Percentiles rank a stretch among this genome's conserved stretches.
Conservation (phyloP, 2,329 filamentous ascomycete species). For the Xylaria sp. region DNA sequence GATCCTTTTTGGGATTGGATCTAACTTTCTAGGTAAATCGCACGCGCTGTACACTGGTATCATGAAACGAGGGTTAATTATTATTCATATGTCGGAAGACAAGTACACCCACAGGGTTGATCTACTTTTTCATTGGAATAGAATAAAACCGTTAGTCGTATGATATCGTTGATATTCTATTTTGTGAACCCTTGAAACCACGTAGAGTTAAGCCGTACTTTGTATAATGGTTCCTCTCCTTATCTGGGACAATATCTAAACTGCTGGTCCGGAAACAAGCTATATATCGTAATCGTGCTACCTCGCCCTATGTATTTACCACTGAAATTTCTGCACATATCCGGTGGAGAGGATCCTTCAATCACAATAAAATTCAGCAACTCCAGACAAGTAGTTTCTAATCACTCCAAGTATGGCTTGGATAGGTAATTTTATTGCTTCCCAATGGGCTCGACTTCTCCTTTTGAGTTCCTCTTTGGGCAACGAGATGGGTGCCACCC, state of each 20-base stretch:
- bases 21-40: too few relatives aligned
- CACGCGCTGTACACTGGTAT: too few relatives aligned
- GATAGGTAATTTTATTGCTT: conserved; percentile 1
- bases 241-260: too few relatives aligned
- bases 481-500: neutral
- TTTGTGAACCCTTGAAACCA: too few relatives aligned
- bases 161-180: too few relatives aligned
- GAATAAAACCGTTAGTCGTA: neutral
- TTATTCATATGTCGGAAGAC: neutral
- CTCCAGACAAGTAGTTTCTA: neutral
- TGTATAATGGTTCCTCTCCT: neutral
- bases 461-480: conserved; percentile 5
- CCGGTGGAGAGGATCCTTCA: too few relatives aligned
- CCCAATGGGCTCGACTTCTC: neutral
- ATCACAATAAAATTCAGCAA: too few relatives aligned
- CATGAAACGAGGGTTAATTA: too few relatives aligned
- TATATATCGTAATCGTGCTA: conserved; percentile 2
- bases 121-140: neutral
- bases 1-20: neutral
- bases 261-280: neutral
- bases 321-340: neutral
- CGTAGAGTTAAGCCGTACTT: neutral
- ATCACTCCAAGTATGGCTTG: neutral
- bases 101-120: neutral
- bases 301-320: neutral